These are phyloP conservation scores for Teratosphaeria destructans DNA, from an alignment of 2,329 filamentous ascomycete genomes.

Conservation along the genomic window DNA sequence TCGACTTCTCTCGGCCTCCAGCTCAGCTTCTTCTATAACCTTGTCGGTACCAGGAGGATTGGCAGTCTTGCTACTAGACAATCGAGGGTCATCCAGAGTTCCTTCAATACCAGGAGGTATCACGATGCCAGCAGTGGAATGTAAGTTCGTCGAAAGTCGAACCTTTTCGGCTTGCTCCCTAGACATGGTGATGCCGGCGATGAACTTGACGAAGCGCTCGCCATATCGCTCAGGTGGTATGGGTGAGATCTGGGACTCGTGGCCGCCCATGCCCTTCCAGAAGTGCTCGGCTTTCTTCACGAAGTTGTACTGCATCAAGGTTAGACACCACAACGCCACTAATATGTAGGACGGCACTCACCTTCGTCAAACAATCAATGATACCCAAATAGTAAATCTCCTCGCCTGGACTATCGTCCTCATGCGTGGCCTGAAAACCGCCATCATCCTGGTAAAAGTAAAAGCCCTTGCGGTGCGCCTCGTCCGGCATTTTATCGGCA, in stretches of 20 bases:
- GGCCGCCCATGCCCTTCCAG: conserved; percentile 82
- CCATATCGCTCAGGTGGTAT: conserved; percentile 85
- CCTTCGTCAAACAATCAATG: conserved; percentile 94
- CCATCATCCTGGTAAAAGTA: conserved; percentile 93
- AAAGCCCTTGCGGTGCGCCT: conserved; percentile 63
- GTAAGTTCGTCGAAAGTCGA: conserved; percentile 7
- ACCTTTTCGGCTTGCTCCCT: conserved; percentile 62
- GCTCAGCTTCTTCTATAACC: conserved; percentile 51
- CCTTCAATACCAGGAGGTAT: conserved; percentile 15
- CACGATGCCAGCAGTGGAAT: conserved; percentile 13
- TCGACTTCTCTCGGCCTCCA: conserved; percentile 49
- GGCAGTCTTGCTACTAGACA: conserved; percentile 29
- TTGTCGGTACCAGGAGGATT: conserved; percentile 37
- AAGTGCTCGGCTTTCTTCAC: conserved; percentile 94
- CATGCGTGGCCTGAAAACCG: conserved; percentile 84
- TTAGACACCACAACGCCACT: not conserved
- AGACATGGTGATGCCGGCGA: conserved; percentile 82
- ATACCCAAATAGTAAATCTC: conserved; percentile 98
- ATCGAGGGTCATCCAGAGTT: conserved; percentile 26
- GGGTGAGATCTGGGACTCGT: conserved; percentile 81
- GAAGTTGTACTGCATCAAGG: conserved; percentile 61
- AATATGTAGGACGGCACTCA: conserved; percentile 41
- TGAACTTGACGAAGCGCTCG: conserved; percentile 87
- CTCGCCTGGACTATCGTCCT: conserved; percentile 72
- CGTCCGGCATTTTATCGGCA: conserved; percentile 71